Conservation (phyloP, 768 basidiomycete species). For the Calocybe cyanea region DNA sequence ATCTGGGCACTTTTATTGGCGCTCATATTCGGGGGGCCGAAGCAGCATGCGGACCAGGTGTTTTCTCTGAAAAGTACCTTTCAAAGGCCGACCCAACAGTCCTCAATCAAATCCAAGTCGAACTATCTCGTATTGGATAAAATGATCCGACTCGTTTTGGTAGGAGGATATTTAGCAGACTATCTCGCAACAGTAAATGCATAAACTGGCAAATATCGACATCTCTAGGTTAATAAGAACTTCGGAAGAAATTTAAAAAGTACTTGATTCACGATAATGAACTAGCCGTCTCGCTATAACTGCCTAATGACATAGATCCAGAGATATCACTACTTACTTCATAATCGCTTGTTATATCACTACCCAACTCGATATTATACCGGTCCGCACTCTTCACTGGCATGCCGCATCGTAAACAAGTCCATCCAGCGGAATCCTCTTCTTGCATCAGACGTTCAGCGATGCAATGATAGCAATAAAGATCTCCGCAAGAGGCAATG, state of each 20-base stretch:
- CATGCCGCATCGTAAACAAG: constrained; percentile 77
- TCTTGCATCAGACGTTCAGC: constrained; percentile 75
- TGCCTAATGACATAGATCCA: constrained; percentile 53
- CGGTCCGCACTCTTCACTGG: constrained; percentile 63
- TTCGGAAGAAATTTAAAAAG: neutral
- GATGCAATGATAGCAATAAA: constrained; percentile 94
- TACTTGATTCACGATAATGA: constrained; percentile 5
- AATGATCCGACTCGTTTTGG: neutral
- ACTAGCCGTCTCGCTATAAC: constrained; percentile 44
- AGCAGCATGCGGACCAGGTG: constrained; percentile 47
- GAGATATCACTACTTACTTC: constrained; percentile 62
- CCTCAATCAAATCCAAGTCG: constrained; percentile 65
- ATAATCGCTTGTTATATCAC: constrained; percentile 48
- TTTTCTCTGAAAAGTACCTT: constrained; percentile 60
- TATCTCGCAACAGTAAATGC: no score
- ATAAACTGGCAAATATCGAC: neutral
- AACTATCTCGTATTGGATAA: constrained; percentile 30
- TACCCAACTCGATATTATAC: constrained; percentile 38
- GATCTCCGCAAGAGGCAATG: constrained; percentile 75
- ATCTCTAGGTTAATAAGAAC: neutral
- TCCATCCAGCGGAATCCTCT: constrained; percentile 60
- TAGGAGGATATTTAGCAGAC: no score
- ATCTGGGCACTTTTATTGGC: constrained; percentile 60
- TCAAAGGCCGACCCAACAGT: constrained; percentile 67
- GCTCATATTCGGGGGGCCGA: constrained; percentile 63